phyloP scores from a whole-genome alignment of 2,329 filamentous ascomycete genomes.

The Coniochaeta sp. region DNA sequence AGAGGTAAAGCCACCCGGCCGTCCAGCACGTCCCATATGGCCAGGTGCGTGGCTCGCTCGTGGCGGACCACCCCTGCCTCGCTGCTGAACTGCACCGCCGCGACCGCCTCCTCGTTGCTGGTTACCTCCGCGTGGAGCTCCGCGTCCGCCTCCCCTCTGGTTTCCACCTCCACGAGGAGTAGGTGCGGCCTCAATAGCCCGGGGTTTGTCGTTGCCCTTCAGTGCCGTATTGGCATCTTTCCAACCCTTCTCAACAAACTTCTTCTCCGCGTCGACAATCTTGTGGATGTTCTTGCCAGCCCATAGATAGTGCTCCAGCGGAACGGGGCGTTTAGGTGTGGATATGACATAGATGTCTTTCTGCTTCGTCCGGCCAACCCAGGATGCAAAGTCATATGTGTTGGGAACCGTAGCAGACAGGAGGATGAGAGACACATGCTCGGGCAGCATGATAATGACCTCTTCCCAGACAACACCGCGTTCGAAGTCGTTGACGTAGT shows the following conservation, averaged over 20 bases:
- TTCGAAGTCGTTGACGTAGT: constrained; percentile 96
- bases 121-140: constrained; percentile 39
- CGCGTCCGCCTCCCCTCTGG: constrained; percentile 43
- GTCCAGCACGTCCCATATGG: constrained; percentile 84
- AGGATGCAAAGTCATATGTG: constrained; percentile 94
- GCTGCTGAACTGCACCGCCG: constrained; percentile 44
- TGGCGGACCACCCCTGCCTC: constrained; percentile 51
- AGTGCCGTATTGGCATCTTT: constrained; percentile 83
- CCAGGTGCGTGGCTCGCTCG: constrained; percentile 60
- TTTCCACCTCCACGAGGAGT: constrained; percentile 38
- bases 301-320: constrained; percentile 94
- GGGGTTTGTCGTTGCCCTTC: constrained; percentile 73
- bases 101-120: constrained; percentile 39
- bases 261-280: constrained; percentile 89
- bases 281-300: constrained; percentile 87
- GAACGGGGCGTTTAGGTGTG: constrained; percentile 89
- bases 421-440: constrained; percentile 91
- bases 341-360: constrained; percentile 99
- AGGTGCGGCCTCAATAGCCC: constrained; percentile 34
- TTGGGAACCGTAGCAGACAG: constrained; percentile 96
- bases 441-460: constrained; percentile 98
- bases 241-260: constrained; percentile 88
- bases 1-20: constrained; percentile 78
- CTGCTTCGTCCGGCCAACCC: constrained; percentile 96
- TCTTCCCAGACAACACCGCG: constrained; percentile 98